Evolutionary conservation across 305 asterid genomes (phyloP), one percentile per base, ranked within the genome.

Genomic region (Petunia hybrid): DNA sequence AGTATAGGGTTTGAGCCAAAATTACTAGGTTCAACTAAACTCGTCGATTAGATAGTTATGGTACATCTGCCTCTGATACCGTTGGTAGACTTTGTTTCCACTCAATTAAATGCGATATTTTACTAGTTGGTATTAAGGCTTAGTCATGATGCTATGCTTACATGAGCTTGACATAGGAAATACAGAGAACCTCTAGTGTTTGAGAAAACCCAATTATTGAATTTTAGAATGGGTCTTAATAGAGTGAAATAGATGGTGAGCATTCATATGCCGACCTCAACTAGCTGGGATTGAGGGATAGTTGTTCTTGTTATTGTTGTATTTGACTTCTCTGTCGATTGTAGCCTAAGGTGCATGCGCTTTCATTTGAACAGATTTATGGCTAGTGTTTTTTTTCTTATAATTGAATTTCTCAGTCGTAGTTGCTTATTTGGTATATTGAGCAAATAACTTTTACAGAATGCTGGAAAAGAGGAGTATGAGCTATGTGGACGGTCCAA

Each of bases 381-480:
- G 79, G 51, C 53, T 14, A 56, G 8, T 7, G 65, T 55, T 75
- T 31, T 61, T 14, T 10, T 14, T 38, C 64, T 65, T 39, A 35
- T 43, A 40, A 13, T 35, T 82, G 12, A 75, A n/a, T 31, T 41
- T 81, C 67, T 60, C 45, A 46, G 2, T 38, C 42, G 42, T 56
- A 62, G 12, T 41, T 75, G 64, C 6, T 66, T 80, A 5, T 48
- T 36, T n/a, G 56, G 42, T 80, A 78, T n/a, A 45, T 39, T 55
- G 65, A 38, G 79, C 13, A 38, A 53, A 53, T 39, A 4, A 42
- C 62, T 80, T 71, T 80, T 69, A 48, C 80, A 95, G 99, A 83
- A 94, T 95, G 98, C 90, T 95, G 87, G 99, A 95, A 85, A 88
- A 90, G 86, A 89, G 99, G 88, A 90, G 94, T 83, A 92, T 95